These are phyloP conservation scores for Thalassiosira tumida DNA, from an alignment of 352 stramenopile species.

Conservation along the genomic window DNA sequence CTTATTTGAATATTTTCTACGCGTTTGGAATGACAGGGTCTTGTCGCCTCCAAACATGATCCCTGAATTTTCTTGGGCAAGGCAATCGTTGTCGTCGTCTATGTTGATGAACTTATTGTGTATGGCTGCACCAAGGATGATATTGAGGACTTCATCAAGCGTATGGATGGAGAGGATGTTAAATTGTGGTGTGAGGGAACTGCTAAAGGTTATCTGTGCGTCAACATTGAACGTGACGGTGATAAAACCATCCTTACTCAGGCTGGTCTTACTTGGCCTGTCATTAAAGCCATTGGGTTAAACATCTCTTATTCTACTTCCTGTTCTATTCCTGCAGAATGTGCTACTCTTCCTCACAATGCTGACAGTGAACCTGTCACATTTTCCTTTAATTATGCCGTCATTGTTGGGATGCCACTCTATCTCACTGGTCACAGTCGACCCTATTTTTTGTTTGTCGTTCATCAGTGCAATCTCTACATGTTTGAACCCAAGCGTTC, in stretches of 20 bases:
- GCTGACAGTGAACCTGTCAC: slow-evolving; percentile 4
- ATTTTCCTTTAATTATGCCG: not conserved
- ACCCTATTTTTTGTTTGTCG: not conserved
- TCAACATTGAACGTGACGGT: not conserved
- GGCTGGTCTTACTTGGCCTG: not conserved
- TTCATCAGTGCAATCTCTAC: not conserved
- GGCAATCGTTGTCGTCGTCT: not conserved
- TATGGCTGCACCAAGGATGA: not conserved
- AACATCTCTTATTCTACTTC: not conserved
- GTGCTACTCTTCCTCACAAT: not conserved
- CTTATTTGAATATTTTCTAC: slow-evolving; percentile 58
- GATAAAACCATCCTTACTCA: slow-evolving; percentile 14
- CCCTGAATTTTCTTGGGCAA: slow-evolving; percentile 4
- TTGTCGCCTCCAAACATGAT: not conserved
- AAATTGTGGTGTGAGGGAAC: not conserved
- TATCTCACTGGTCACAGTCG: slow-evolving; percentile 14
- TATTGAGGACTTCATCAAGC: not conserved
- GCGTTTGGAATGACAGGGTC: not conserved
- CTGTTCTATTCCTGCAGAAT: not conserved
- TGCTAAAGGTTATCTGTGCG: not conserved
- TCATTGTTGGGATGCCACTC: slow-evolving; percentile 8
- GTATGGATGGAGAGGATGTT: not conserved
- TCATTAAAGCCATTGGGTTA: slow-evolving; percentile 17
- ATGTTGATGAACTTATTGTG: not conserved
- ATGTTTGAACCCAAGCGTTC: slow-evolving; percentile 2